Conservation (phyloP, 2,329 filamentous ascomycete genomes). For the Lachnellula willkommii region DNA sequence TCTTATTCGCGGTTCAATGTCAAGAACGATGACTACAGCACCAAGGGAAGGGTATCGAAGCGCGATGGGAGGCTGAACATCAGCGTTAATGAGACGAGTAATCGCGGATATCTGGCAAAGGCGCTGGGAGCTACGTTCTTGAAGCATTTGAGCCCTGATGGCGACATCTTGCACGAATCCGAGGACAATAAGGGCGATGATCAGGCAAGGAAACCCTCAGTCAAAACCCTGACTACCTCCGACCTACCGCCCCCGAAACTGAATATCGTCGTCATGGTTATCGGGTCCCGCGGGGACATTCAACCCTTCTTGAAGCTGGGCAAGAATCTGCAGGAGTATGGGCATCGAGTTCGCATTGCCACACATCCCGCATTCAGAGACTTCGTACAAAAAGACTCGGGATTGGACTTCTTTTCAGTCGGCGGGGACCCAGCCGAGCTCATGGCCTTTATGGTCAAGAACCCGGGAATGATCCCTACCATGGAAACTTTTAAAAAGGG, state of each 20-base stretch:
- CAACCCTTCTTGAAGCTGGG: constrained; percentile 76
- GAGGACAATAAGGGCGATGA: constrained; percentile 29
- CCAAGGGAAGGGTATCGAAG: constrained; percentile 59
- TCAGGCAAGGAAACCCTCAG: constrained; percentile 12
- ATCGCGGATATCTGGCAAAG: constrained; percentile 68
- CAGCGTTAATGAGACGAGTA: constrained; percentile 63
- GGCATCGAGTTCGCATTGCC: constrained; percentile 71
- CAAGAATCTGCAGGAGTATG: constrained; percentile 65
- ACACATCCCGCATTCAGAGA: constrained; percentile 74
- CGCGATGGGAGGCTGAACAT: constrained; percentile 67
- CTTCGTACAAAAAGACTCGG: constrained; percentile 67
- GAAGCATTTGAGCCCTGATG: constrained; percentile 41
- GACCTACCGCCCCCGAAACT: constrained; percentile 35
- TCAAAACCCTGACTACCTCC: constrained; percentile 10
- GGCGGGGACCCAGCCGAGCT: constrained; percentile 75
- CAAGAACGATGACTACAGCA: constrained; percentile 59
- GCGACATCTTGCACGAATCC: not conserved
- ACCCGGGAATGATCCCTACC: constrained; percentile 70
- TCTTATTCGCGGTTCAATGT: constrained; percentile 52
- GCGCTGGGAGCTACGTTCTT: constrained; percentile 61
- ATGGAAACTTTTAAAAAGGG: constrained; percentile 67
- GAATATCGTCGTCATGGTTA: constrained; percentile 80
- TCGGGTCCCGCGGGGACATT: constrained; percentile 73
- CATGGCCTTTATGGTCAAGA: constrained; percentile 83
- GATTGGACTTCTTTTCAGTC: constrained; percentile 74